Evolutionary conservation across 169 alveolate genomes (phyloP).

Genomic region (Plasmodium malariae): DNA sequence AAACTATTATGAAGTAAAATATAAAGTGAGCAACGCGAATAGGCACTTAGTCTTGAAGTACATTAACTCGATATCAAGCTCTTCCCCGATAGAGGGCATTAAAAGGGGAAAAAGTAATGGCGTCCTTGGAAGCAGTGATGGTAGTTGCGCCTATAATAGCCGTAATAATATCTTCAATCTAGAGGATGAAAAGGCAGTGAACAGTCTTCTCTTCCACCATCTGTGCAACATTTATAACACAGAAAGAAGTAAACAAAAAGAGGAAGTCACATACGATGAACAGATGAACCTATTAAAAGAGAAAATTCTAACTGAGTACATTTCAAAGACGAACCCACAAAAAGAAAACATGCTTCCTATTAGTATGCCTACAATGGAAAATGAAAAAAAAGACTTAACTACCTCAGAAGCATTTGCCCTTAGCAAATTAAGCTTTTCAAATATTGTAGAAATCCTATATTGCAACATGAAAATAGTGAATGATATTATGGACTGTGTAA

Average conservation of each 20-base stretch:
- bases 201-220: no score
- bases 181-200: no score
- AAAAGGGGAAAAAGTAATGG: neutral
- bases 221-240: no score
- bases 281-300: slow-evolving; percentile 8
- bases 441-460: slow-evolving; percentile 21
- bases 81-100: neutral
- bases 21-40: slow-evolving; percentile 15
- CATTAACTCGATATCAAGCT: neutral
- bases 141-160: neutral
- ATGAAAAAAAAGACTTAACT: neutral
- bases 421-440: slow-evolving; percentile 3
- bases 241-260: neutral
- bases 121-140: neutral
- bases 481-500: slow-evolving; percentile 47
- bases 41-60: neutral
- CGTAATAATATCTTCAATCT: neutral
- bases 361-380: neutral
- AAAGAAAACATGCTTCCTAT: neutral
- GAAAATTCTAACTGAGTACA: slow-evolving; percentile 7
- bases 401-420: neutral
- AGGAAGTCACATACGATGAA: neutral
- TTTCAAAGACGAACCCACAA: neutral
- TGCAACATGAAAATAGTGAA: slow-evolving; percentile 39
- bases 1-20: slow-evolving; percentile 49